phyloP scores from a whole-genome alignment of 2,329 filamentous ascomycete genomes.

The Tympanopsis confertula region DNA sequence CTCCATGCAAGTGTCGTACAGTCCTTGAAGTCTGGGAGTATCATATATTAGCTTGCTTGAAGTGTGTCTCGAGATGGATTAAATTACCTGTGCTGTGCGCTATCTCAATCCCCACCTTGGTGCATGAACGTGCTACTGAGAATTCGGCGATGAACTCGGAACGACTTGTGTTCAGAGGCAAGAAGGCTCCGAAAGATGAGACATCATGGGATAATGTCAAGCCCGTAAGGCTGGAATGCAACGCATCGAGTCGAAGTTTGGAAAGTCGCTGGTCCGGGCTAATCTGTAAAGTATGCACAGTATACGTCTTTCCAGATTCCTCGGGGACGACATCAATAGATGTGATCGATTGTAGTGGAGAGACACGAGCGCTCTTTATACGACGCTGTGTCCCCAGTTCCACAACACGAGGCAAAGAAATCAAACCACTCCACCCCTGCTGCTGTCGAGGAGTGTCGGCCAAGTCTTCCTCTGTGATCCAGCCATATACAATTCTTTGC shows the following conservation, averaged over 20 bases:
- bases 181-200: too few species aligned
- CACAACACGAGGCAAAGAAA: conserved; percentile 31
- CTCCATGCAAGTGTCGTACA: conserved; percentile 26
- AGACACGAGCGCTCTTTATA: conserved; percentile 21
- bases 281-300: conserved; percentile 28
- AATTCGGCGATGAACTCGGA: background rate
- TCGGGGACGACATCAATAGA: conserved; percentile 21
- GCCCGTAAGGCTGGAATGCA: conserved; percentile 2
- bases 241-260: conserved; percentile 6
- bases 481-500: conserved; percentile 30
- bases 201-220: conserved; percentile 9
- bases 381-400: conserved; percentile 22
- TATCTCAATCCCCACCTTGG: background rate
- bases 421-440: conserved; percentile 35
- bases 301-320: conserved; percentile 16
- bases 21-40: conserved; percentile 11
- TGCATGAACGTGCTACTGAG: background rate
- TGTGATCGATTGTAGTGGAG: conserved; percentile 23
- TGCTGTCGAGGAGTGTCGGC: conserved; percentile 24
- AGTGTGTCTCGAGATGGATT: conserved; percentile 1
- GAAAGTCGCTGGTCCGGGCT: conserved; percentile 12
- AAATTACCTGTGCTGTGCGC: background rate
- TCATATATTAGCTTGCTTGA: background rate
- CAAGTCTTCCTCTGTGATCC: conserved; percentile 37
- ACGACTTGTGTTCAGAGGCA: background rate